These are phyloP conservation scores for Zygoascus biomembranicola DNA, from an alignment of 805 yeast species.

Conservation along the genomic window DNA sequence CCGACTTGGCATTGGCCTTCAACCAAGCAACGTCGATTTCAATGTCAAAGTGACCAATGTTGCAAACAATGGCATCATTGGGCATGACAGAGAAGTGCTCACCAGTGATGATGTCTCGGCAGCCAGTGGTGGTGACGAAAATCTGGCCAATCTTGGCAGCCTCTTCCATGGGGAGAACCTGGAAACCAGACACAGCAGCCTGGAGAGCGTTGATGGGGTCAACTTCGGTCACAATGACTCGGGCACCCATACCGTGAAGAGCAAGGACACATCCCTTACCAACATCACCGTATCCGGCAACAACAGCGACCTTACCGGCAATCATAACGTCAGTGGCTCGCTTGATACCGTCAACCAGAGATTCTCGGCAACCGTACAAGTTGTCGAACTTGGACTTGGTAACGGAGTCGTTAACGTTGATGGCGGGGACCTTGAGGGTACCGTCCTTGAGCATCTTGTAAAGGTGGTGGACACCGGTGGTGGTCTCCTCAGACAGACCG, in stretches of 20 bases:
- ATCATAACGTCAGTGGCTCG: constrained; percentile 99
- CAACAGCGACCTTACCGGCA: constrained; percentile 98
- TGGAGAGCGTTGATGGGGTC: constrained; percentile 99
- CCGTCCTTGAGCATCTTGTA: constrained; percentile 91
- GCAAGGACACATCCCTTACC: constrained; percentile 99
- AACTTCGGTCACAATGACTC: constrained; percentile 93
- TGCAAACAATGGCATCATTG: constrained; percentile 98
- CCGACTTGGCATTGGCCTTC: constrained; percentile 86
- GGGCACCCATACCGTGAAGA: constrained; percentile 97
- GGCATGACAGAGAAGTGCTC: constrained; percentile 88
- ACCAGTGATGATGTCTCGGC: constrained; percentile 94
- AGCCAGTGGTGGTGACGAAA: constrained; percentile 98
- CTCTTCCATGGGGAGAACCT: constrained; percentile 91
- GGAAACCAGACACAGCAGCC: constrained; percentile 99
- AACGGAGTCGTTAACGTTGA: constrained; percentile 97
- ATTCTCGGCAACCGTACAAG: constrained; percentile 99
- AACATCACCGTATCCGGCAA: constrained; percentile 99
- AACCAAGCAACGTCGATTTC: constrained; percentile 99
- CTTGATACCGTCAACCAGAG: constrained; percentile 96
- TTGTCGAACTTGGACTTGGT: constrained; percentile 99
- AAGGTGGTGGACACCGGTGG: constrained; percentile 99
- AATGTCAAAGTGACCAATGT: constrained; percentile 99
- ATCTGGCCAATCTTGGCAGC: constrained; percentile 91
- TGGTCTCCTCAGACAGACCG: constrained; percentile 98
- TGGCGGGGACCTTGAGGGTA: constrained; percentile 93